Base-by-base conservation (phyloP, 306 rosid species). In the Pterocarpus macrocarpus region DNA sequence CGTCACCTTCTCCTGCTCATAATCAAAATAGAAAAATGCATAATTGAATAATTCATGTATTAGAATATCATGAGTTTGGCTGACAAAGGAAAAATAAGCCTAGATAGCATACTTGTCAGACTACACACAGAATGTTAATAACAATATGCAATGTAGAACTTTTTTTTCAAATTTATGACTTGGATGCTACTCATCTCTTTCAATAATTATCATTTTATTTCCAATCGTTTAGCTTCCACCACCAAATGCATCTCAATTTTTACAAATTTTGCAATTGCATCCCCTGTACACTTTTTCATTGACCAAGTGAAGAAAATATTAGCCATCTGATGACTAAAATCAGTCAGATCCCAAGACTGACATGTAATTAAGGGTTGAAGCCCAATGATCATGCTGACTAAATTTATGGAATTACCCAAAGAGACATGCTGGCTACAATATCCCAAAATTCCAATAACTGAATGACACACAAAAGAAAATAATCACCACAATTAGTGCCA, bases 1-100 rank as follows among this genome's bases (percentile, higher is more conserved):
- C 76, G 74, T 94, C 99, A 80, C 89, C 87, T 86, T 94, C 99
- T 35, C 81, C 99, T 96, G 97, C 87, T 86, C 69, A 78, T 50
- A 56, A 75, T 72, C 77, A 32, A 69, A 66, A n/a, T 39, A 87
- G 17, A 32, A 80, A 73, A 85, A 75, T 7, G 33, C 45, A 45
- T 34, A 71, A 58, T 75, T 58, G 52, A 61, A 71, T 65, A 43
- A 74, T 47, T 43, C 64, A 76, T 44, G 32, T 10, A 81, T 70
- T 77, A 52, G 15, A 83, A 66, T 55, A 50, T 16, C 57, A 69
- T 49, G 34, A 65, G 39, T 72, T 61, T 14, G 8, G 15, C 63
- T 30, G 70, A 49, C 36, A 75, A 68, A 5, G 75, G 39, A 84
- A 36, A 39, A 11, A 80, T 14, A 43, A 33, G 43, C 38, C 28